Evolutionary conservation across 345 rosid species (phyloP).

Genomic region (Brassica nigra): DNA sequence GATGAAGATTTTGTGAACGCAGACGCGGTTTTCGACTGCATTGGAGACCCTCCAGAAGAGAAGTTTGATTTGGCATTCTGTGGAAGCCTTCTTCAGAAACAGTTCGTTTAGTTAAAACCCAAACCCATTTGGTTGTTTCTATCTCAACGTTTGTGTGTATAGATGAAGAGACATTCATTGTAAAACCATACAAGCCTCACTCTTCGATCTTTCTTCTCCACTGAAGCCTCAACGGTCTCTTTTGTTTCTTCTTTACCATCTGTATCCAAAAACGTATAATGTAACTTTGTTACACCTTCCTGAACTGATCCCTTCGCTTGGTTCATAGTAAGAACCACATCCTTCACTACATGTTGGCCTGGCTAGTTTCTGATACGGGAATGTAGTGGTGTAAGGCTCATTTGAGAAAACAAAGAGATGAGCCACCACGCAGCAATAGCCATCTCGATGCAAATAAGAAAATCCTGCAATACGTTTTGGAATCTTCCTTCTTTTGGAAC

Average conservation of each 20-base stretch:
- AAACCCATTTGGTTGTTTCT: constrained; percentile 1
- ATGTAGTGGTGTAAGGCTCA: constrained; percentile 51
- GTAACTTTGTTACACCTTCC: constrained; percentile 77
- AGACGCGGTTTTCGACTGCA: constrained; percentile 87
- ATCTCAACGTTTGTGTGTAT: constrained; percentile 11
- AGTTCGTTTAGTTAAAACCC: constrained; percentile 52
- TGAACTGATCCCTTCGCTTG: constrained; percentile 83
- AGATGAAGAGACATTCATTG: neutral
- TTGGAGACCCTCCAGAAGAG: constrained; percentile 96
- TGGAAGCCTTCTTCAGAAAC: constrained; percentile 77
- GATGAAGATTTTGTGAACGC: constrained; percentile 90
- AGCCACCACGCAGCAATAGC: constrained; percentile 64
- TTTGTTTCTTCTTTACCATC: constrained; percentile 42
- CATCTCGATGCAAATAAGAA: too few relatives aligned
- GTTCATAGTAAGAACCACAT: constrained; percentile 79
- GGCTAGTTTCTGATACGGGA: constrained; percentile 32
- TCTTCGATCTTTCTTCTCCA: constrained; percentile 20
- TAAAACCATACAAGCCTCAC: neutral
- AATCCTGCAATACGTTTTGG: too few relatives aligned
- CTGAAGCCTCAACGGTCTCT: constrained; percentile 43
- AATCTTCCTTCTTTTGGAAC: too few relatives aligned
- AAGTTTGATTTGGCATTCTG: constrained; percentile 84
- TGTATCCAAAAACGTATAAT: constrained; percentile 44
- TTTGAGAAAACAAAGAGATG: constrained; percentile 73
- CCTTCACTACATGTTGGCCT: constrained; percentile 61